These are phyloP conservation scores for Ophiostoma ips DNA, from an alignment of 2,329 filamentous ascomycete species.

Conservation along the genomic window DNA sequence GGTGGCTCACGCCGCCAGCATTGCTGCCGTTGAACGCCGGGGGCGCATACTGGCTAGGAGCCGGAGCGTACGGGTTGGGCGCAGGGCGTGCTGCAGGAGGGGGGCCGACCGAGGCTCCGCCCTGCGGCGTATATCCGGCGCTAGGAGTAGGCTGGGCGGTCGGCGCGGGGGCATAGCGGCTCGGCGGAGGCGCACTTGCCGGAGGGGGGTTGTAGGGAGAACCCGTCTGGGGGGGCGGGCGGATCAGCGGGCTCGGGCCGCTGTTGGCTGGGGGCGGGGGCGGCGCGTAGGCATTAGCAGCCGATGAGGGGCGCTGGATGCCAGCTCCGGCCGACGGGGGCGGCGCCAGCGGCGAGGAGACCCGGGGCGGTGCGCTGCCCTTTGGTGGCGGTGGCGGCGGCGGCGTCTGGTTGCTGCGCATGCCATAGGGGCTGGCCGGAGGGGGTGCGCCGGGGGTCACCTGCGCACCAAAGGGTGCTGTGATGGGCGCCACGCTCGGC, in stretches of 20 bases:
- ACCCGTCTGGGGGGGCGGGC: constrained; percentile 55
- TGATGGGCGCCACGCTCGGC: constrained; percentile 53
- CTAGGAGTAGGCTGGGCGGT: constrained; percentile 17
- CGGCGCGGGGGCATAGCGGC: constrained; percentile 61
- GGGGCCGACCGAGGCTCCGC: constrained; percentile 13
- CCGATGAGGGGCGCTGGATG: constrained; percentile 35
- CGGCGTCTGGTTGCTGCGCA: constrained; percentile 37
- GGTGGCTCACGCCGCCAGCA: constrained; percentile 13
- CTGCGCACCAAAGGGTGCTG: constrained; percentile 59
- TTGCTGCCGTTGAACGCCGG: constrained; percentile 33
- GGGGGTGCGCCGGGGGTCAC: constrained; percentile 40
- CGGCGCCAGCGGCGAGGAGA: constrained; percentile 56
- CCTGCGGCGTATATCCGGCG: neutral
- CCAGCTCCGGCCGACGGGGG: constrained; percentile 34
- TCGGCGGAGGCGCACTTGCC: constrained; percentile 51
- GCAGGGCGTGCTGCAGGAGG: constrained; percentile 32
- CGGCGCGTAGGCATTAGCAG: constrained; percentile 52
- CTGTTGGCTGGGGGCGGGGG: constrained; percentile 27
- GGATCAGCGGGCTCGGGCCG: constrained; percentile 22
- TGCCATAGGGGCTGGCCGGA: constrained; percentile 42
- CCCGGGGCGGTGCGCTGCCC: constrained; percentile 48
- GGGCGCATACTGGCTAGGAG: constrained; percentile 46
- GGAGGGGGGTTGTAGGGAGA: constrained; percentile 82
- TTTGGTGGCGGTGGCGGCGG: constrained; percentile 68
- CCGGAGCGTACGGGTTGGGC: no score